Base-by-base conservation (phyloP, 2,329 filamentous ascomycete species). In the Camillea tinctor region DNA sequence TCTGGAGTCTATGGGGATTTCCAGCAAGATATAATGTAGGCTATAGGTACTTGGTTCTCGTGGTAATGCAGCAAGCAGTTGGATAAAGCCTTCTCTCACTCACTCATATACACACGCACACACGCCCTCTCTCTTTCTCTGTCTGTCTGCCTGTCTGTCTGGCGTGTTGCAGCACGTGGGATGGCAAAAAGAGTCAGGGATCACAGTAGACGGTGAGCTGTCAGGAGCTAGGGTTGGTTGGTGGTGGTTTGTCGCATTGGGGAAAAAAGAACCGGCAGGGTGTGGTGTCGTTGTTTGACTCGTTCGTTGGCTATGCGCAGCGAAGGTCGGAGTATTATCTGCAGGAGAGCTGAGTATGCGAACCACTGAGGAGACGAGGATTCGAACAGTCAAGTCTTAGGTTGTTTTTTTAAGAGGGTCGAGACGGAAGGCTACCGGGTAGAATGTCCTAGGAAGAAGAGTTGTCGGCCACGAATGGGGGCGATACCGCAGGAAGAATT, bases 241-340 rank as follows among this genome's bases (percentile, higher is more conserved):
- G 54, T 61, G 55, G 58, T 44, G 23, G 64, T 62, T 53, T 61
- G 64, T 60, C 62, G 63, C 60, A 57, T 57, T 63, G 50, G 36
- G n/a, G 36, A 30, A 44, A 44, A n/a, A 44, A 44, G 36, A 15
- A n/a, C 36, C 36, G n/a, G 36, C 15, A 66, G 26, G 58, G 63
- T 56, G 58, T 56, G 52, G 59, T 57, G 26, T 60, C 24, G 30
- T 56, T 40, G 58, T 64, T 58, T 59, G 61, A 65, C 61, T 65
- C 60, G 61, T 21, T 59, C 52, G 52, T 62, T 52, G 49, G 48
- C 49, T 64, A 62, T 61, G 60, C 59, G 61, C 63, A 65, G 64
- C 64, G 61, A 68, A 66, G 62, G 61, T 67, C 63, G 68, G 67
- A 62, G 65, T 64, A 68, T 64, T 68, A 69, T 67, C 62, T 69